phyloP scores from a whole-genome alignment of 2,329 filamentous ascomycete genomes.

The Camillea tinctor region DNA sequence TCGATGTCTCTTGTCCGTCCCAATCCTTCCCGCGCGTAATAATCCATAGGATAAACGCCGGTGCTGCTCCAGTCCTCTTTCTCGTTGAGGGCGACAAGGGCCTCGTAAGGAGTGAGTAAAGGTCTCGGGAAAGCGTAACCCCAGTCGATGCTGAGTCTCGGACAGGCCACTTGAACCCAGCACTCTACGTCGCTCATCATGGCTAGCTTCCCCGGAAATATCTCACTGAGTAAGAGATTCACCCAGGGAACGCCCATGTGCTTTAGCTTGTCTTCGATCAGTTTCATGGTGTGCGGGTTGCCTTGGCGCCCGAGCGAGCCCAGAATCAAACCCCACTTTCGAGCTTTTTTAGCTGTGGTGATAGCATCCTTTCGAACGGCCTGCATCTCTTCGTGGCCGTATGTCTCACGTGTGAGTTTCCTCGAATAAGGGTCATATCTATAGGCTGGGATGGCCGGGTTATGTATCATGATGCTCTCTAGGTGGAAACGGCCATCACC shows the following conservation, averaged over 20 bases:
- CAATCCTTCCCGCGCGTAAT: slow-evolving; percentile 88
- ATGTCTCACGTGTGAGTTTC: slow-evolving; percentile 85
- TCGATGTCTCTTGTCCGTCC: slow-evolving; percentile 65
- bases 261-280: slow-evolving; percentile 77
- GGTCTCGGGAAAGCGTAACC: slow-evolving; percentile 92
- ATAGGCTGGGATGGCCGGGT: slow-evolving; percentile 86
- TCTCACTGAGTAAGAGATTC: slow-evolving; percentile 86
- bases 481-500: slow-evolving; percentile 58
- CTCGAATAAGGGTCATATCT: slow-evolving; percentile 96
- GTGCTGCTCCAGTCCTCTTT: slow-evolving; percentile 68
- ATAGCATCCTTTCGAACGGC: slow-evolving; percentile 77
- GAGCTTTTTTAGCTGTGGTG: slow-evolving; percentile 67
- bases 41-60: slow-evolving; percentile 94
- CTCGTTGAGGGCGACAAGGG: slow-evolving; percentile 81
- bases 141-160: slow-evolving; percentile 97
- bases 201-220: slow-evolving; percentile 92
- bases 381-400: slow-evolving; percentile 90
- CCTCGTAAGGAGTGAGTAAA: slow-evolving; percentile 91
- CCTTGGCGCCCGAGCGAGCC: slow-evolving; percentile 91
- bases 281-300: slow-evolving; percentile 85
- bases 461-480: slow-evolving; percentile 99
- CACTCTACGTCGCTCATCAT: slow-evolving; percentile 94
- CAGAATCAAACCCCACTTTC: slow-evolving; percentile 92
- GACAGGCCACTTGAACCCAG: slow-evolving; percentile 98
- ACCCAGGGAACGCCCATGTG: slow-evolving; percentile 75